A percentile compares a stretch with the other conserved stretches of the same genome.
Evolutionary conservation across 345 rosid species (phyloP).

Genomic region (Pistacia vera): DNA sequence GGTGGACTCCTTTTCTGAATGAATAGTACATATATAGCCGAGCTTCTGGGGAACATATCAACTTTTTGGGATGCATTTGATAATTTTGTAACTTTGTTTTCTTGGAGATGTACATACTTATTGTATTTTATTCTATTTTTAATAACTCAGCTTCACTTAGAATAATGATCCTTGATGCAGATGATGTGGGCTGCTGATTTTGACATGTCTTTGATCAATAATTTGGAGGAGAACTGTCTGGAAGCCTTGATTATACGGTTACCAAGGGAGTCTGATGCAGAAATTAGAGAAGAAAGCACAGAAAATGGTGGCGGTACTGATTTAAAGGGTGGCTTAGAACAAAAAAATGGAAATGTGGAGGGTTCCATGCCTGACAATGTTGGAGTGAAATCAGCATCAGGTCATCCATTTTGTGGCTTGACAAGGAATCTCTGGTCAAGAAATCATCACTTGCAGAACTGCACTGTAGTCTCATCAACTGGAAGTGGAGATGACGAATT

Average conservation of each 20-base stretch:
- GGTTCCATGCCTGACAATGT: conserved; percentile 39
- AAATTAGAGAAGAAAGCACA: conserved; percentile 41
- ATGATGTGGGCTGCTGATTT: conserved; percentile 99
- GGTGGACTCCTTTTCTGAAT: too few species aligned
- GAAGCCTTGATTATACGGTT: conserved; percentile 67
- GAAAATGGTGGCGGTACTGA: conserved; percentile 43
- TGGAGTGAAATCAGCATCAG: conserved; percentile 54
- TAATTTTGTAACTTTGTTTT: too few species aligned
- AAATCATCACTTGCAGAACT: conserved; percentile 53
- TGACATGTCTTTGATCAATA: conserved; percentile 56
- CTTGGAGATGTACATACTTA: too few species aligned
- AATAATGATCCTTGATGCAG: conserved; percentile 42
- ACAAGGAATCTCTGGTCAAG: conserved; percentile 69
- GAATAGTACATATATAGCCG: too few species aligned
- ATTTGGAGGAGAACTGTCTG: conserved; percentile 68
- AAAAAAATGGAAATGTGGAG: conserved; percentile 46
- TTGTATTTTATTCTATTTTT: too few species aligned
- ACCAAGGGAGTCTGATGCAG: conserved; percentile 48
- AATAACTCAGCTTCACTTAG: neutral
- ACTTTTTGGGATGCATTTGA: too few species aligned
- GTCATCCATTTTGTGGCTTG: conserved; percentile 74
- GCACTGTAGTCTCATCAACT: conserved; percentile 51
- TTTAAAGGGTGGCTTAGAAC: conserved; percentile 40
- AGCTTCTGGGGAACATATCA: too few species aligned
- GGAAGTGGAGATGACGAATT: conserved; percentile 66